Base-by-base conservation (phyloP, 495 filamentous ascomycete genomes). In the Annulohypoxylon stygium region DNA sequence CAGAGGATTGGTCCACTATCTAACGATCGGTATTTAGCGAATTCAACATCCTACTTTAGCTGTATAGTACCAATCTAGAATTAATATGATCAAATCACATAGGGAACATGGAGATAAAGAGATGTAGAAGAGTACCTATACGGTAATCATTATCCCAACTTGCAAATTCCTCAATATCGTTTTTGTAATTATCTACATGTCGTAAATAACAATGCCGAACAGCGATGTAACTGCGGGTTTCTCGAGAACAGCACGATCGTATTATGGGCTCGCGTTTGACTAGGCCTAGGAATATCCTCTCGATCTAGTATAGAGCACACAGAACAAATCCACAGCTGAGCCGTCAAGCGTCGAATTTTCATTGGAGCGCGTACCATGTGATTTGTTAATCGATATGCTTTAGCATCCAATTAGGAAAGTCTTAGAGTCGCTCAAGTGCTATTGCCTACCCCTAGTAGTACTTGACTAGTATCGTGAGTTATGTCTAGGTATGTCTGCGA, bases 351-450 rank as follows among this genome's bases (percentile, higher is more conserved):
- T 11, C 16, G 51, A 26, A 5, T 55, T 65, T 47, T 25, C 47
- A 73, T 61, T 68, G 70, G 70, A 3, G 54, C 70, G 65, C 61
- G 61, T 73, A n/a, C 9, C 9, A 10, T 41, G n/a, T 58, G 54
- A 74, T 74, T 74, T 20, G 71, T n/a, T n/a, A 34, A 57, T 43
- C 3, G 20, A 2, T 18, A 14, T 20, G 37, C 30, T 37, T 53
- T 73, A 66, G 69, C 55, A 45, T 55, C 71, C 0, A 20, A 69
- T 66, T 69, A 69, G 71, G 71, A 54, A 74, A 74, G 47, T 74
- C 9, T 66, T 70, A 63, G 37, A 69, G 71, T 54, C 25, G 39
- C 39, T 43, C 12, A 43, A 14, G 11, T 14, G 41, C 20, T 23
- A 23, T 23, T 23, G 20, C 20, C 20, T 23, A 23, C 20, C 10